Base-by-base conservation (phyloP, 176 grass and related monocot species). In the Aegilops longissima region DNA sequence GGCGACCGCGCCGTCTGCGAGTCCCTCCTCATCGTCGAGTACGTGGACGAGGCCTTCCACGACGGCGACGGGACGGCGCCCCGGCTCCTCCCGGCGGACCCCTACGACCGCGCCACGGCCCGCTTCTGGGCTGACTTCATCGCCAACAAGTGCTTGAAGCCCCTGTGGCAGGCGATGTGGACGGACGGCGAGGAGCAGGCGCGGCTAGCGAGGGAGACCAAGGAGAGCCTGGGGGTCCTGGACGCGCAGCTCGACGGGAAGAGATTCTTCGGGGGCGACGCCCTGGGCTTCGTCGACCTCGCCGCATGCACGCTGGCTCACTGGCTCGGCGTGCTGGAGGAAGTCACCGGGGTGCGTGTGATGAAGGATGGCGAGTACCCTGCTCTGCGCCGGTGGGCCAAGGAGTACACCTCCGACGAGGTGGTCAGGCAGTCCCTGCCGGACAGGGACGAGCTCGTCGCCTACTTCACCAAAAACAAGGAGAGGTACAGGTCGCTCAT, bases 1-100 rank as follows among this genome's bases (percentile, higher is more conserved):
- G 83, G 73, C 47, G 84, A 40, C 29, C 78, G 47, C 5, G 42
- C 84, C 12, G 24, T 90, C 25, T 66, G 34, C 10, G 87, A 94
- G 84, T 94, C 90, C 1, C 87, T 90, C 21, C 1, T 90, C 67
- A 64, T 91, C 66, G 36, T 92, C 6, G 85, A 94, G 74, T 94
- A 94, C 74, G 20, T 92, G 44, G 90, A 92, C 30, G 87, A 92
- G 74, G 63, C 72, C 39, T 42, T 27, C 10, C 31, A 40, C 39
- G 9, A 21, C 18, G 87, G 74, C 4, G 74, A 84, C 13, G 40
- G 62, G 25, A 42, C 17, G 76, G 76, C 5, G 20, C 65, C 20
- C 0, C 62, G 23, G 18, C 10, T 65, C 62, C 62, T 65, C 18
- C 54, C 54, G 6, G 2, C 54, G 18, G 54, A 58, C 18, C 54